phyloP scores from a whole-genome alignment of 2,329 filamentous ascomycete species.

The Phaeosphaeriaceae sp. region DNA sequence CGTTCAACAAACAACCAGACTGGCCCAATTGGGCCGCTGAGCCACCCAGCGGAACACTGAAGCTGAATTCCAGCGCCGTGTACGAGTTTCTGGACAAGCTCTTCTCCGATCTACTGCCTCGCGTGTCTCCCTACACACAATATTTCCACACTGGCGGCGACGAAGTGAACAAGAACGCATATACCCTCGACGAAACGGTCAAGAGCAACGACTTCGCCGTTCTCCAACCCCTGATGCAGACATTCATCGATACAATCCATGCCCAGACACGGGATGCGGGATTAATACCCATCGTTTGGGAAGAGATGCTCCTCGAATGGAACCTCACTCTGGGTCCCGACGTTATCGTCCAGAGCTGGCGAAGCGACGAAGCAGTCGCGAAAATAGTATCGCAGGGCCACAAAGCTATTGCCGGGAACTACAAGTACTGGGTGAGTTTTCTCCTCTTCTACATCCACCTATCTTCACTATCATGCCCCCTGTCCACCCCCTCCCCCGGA shows the following conservation, averaged over 20 bases:
- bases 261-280: slow-evolving; percentile 67
- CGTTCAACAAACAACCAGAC: slow-evolving; percentile 61
- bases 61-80: slow-evolving; percentile 75
- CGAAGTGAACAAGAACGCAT: slow-evolving; percentile 81
- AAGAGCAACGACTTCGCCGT: slow-evolving; percentile 69
- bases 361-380: slow-evolving; percentile 67
- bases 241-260: slow-evolving; percentile 76
- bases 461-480: too few species aligned
- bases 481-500: too few species aligned
- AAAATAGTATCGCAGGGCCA: slow-evolving; percentile 69
- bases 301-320: slow-evolving; percentile 83
- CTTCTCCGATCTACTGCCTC: slow-evolving; percentile 77
- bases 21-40: slow-evolving; percentile 62
- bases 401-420: slow-evolving; percentile 77
- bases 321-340: slow-evolving; percentile 75
- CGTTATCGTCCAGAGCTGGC: slow-evolving; percentile 82
- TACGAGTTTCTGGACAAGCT: slow-evolving; percentile 74
- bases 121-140: slow-evolving; percentile 64
- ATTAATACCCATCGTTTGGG: slow-evolving; percentile 81
- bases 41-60: slow-evolving; percentile 69
- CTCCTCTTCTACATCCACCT: too few species aligned
- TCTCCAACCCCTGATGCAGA: slow-evolving; percentile 77
- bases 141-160: slow-evolving; percentile 91
- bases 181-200: slow-evolving; percentile 73
- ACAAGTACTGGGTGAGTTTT: slow-evolving; percentile 80